A percentile compares a stretch with the other conserved stretches of the same genome.
Conservation (phyloP, 805 yeast genomes). For the Yarrowia keelungensis region DNA sequence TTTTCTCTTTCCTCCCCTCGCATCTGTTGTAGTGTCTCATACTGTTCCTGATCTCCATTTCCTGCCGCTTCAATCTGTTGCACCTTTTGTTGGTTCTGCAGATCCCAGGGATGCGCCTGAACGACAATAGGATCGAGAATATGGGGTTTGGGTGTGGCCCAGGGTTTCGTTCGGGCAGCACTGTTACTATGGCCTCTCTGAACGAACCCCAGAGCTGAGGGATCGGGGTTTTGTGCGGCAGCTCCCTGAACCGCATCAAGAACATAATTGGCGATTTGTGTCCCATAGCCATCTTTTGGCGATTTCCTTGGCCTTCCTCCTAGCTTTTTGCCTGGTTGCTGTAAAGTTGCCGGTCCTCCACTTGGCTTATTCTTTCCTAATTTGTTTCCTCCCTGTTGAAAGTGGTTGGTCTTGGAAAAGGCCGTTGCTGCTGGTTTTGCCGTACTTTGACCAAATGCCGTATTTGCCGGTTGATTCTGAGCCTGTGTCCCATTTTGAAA, state of each 20-base stretch:
- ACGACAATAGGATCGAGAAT: conserved; percentile 23
- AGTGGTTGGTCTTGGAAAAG: background rate
- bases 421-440: background rate
- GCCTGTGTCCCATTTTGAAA: background rate
- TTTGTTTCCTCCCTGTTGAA: conserved; percentile 13
- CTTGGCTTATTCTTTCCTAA: background rate
- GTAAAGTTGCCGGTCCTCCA: background rate
- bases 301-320: background rate
- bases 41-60: conserved; percentile 1
- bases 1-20: conserved; percentile 74
- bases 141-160: conserved; percentile 18
- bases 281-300: background rate
- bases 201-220: conserved; percentile 7
- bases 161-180: background rate
- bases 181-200: background rate
- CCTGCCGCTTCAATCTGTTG: conserved; percentile 53
- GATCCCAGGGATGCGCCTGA: conserved; percentile 68
- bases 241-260: background rate
- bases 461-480: background rate
- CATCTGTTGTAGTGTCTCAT: conserved; percentile 59
- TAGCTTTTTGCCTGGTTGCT: background rate
- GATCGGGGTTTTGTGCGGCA: background rate
- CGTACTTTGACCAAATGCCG: background rate
- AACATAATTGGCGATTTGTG: background rate
- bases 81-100: conserved; percentile 71